These are phyloP conservation scores for Venturiaceae sp. DNA, from an alignment of 2,329 filamentous ascomycete genomes.

Conservation along the genomic window DNA sequence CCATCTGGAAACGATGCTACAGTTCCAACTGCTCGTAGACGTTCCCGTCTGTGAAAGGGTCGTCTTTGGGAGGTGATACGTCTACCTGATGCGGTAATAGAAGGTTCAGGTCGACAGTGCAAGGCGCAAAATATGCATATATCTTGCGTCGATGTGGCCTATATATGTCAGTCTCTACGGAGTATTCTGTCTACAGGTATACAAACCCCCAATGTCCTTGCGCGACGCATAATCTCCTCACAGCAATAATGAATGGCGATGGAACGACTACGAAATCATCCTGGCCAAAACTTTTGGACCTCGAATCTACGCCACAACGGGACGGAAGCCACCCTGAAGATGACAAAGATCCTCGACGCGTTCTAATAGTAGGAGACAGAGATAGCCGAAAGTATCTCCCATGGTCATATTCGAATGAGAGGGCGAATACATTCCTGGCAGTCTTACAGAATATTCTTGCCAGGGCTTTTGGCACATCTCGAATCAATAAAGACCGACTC, in stretches of 20 bases:
- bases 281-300: neutral
- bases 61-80: neutral
- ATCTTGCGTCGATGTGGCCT: slow-evolving; percentile 12
- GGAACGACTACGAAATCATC: neutral
- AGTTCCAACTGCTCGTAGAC: neutral
- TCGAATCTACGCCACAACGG: neutral
- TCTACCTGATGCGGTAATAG: neutral
- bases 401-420: too few relatives aligned
- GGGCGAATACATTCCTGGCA: too few relatives aligned
- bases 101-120: neutral
- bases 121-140: slow-evolving; percentile 24
- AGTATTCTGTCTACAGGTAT: neutral
- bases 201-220: neutral
- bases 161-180: neutral
- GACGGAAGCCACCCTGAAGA: too few relatives aligned
- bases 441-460: too few relatives aligned
- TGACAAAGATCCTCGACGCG: too few relatives aligned
- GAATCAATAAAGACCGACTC: too few relatives aligned
- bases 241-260: neutral
- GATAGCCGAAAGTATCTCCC: too few relatives aligned
- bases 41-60: neutral
- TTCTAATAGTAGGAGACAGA: too few relatives aligned
- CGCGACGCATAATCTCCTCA: slow-evolving; percentile 14
- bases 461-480: too few relatives aligned
- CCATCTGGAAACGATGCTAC: neutral